Evolutionary conservation across 179 eudicot species (phyloP), one percentile per base, ranked within the genome.

Genomic region (Vitellaria paradoxa): DNA sequence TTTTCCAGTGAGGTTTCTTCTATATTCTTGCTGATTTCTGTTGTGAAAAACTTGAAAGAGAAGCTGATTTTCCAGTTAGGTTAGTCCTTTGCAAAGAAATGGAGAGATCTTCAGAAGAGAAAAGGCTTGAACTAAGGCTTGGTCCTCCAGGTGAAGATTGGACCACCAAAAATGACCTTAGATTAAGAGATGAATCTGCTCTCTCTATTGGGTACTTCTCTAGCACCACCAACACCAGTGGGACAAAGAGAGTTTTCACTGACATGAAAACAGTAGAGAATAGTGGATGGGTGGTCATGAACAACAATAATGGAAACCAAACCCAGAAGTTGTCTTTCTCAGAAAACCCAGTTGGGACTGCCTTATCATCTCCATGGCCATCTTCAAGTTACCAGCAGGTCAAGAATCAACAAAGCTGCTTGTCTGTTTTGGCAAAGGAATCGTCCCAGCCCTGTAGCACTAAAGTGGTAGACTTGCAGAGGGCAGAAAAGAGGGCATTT

Each of bases 81-180:
- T 18, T 70, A 0, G 17, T 40, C 6, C 9, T 24, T 30, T 57
- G 6, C 78, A 80, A n/a, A 79, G 60, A 46, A 80, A 60, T 8
- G 72, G 71, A 57, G 65, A 52, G 45, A 37, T 52, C 42, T 79
- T 75, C 86, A 70, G 93, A 88, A 42, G 91, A 91, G 78, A 83
- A 85, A 55, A 89, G 87, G 81, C 94, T 96, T 49, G 96, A 91
- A 83, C 85, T 96, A 9, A 89, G 91, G 84, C 94, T 96, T 64
- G 99, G 91, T 11, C 97, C 91, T 69, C 99, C 99, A 3, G 91
- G 92, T 74, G 91, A 80, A 42, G 79, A 83, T 11, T 80, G 78
- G 76, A 56, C 47, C 67, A 66, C 49, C 52, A 76, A 68, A 9
- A 76, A 57, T 61, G 66, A 67, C 50, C 14, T 61, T 76, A 77